Base-by-base conservation (phyloP, 2,329 filamentous ascomycete genomes). In the Pseudocercospora eumusae region DNA sequence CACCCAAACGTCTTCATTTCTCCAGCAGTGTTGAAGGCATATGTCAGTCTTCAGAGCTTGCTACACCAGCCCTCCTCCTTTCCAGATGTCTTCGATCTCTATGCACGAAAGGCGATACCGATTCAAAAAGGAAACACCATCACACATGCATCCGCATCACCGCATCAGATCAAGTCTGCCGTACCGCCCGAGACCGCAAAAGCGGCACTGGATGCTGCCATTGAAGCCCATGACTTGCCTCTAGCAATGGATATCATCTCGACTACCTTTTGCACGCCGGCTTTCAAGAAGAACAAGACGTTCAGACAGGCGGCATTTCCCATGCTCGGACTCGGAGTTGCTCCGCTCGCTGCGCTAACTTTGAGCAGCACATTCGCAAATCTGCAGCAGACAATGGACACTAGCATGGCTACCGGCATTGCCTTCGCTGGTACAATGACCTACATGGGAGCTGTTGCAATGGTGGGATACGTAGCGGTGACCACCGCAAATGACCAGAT, bases 401-500 rank as follows among this genome's bases (percentile, higher is more conserved):
- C 87, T 0, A 80, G 79, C 27, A 86, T 85, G 33, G 92, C 92
- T 9, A 96, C 91, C 1, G 85, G 85, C 10, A 86, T 96, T 63
- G 88, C 90, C 4, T 92, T 96, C 73, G 85, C 85, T 0, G 93
- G 91, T 11, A 89, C 95, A 55, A 79, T 93, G 64, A 90, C 92
- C 6, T 99, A 98, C 75, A 82, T 96, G 45, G 84, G 86, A 20
- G 91, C 92, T 66, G 92, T 92, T 4, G 88, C 86, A 3, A 91
- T 88, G 9, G 85, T 98, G 57, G 95, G 93, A 2, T 79, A 95
- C 45, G 86, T 98, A 40, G 92, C 93, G 8, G 81, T 96, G 62
- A 88, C 91, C 25, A 97, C 93, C 33, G 83, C 88, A 63, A 97
- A 97, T 76, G 93, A 98, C 75, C 92, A 98, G 77, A 96, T 97